Evolutionary conservation across 1,139 yeast genomes (phyloP), one percentile per base, ranked within the genome.

Genomic region (Wickerhamomyces sp.): DNA sequence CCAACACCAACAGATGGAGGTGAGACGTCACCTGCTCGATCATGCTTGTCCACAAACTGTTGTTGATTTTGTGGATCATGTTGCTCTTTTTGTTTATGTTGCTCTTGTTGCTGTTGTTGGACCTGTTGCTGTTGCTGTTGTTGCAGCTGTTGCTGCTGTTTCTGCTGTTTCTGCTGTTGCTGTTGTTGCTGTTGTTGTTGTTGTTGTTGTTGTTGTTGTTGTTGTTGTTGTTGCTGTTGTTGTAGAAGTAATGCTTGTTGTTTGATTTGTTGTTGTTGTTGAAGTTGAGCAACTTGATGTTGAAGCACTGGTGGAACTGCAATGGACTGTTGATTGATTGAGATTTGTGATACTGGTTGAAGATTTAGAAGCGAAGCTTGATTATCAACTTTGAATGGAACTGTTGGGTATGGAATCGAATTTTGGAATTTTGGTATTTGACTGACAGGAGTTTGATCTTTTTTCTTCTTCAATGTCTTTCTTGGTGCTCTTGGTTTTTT

Each of bases 401-500:
- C 38, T 10, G 45, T 42, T 4, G 48, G 50, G 16, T 45, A 45
- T 13, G 43, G 43, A 6, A 44, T 40, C 12, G 44, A 41, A 23
- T 47, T 46, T 26, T 42, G 42, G 26, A 44, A 47, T 26, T 40
- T 46, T 4, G 52, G 50, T 11, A 46, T 44, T 19, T 46, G 52
- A 25, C 44, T 40, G n/a, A 46, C 49, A 6, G 30, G 17, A 3
- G 46, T 45, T 16, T 41, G 38, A 13, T 44, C 48, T 19, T 49
- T 48, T 41, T 45, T 49, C 46, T 49, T 51, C 43, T 46, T 49
- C 10, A 45, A 24, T 8, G 46, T 34, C 39, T 47, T 49, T 19
- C 44, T 45, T 23, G 54, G 51, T 9, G 47, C 48, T 28, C 42
- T 47, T 31, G 53, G 47, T 28, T 51, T 52, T 41, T 46, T 50